These are phyloP conservation scores for Domatiomyces catenatus DNA, from an alignment of 2,329 filamentous ascomycete species.

Conservation along the genomic window DNA sequence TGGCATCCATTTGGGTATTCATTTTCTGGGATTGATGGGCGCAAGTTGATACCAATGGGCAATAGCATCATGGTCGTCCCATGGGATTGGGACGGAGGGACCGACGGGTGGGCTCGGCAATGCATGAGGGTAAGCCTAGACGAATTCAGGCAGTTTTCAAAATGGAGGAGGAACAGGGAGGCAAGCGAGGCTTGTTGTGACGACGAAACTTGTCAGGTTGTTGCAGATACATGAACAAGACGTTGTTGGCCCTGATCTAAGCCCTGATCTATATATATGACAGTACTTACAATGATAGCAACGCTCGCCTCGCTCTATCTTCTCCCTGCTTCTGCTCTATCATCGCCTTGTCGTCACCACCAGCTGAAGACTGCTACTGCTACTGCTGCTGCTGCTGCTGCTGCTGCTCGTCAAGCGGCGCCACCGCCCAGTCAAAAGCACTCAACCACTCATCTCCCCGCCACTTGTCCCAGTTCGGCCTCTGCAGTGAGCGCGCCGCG, in stretches of 20 bases:
- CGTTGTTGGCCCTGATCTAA: constrained; percentile 1
- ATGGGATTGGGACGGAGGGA: too few species aligned
- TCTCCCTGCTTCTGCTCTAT: too few species aligned
- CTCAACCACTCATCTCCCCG: constrained; percentile 28
- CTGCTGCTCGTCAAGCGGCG: constrained; percentile 21
- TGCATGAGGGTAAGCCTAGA: too few species aligned
- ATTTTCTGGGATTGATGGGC: too few species aligned
- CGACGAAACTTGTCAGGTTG: too few species aligned
- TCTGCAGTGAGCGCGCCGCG: constrained; percentile 53
- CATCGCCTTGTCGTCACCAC: background rate
- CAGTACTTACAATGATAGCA: constrained; percentile 1
- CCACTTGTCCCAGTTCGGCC: constrained; percentile 43
- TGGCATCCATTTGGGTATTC: too few species aligned
- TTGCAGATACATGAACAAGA: background rate
- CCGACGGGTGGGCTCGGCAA: too few species aligned
- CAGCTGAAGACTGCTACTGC: constrained; percentile 15
- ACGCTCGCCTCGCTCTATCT: background rate
- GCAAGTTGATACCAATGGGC: too few species aligned
- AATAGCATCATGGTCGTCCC: too few species aligned
- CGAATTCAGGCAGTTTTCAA: too few species aligned
- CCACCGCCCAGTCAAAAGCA: constrained; percentile 18
- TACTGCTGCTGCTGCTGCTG: too few species aligned
- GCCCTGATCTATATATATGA: background rate
- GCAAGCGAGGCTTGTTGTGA: background rate
- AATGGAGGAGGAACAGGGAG: too few species aligned